Percentiles rank a stretch among this genome's conserved stretches.
phyloP scores from a whole-genome alignment of 2,329 filamentous ascomycete species.

The Fusarium torreyae region DNA sequence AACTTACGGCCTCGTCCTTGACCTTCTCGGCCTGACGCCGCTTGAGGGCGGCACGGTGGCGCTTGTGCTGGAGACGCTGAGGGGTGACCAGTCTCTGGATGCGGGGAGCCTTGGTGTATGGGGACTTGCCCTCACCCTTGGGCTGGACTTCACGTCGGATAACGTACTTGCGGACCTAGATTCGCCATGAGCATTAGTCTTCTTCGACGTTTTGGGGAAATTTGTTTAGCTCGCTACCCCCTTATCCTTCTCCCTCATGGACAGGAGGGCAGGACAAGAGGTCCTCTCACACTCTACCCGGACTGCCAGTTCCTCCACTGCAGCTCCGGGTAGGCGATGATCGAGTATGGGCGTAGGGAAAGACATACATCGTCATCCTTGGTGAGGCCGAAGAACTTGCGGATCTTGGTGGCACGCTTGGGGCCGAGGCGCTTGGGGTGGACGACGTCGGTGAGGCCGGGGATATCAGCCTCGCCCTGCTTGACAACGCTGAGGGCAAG shows the following conservation, averaged over 20 bases:
- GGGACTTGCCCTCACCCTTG: constrained; percentile 96
- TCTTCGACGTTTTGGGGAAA: constrained; percentile 34
- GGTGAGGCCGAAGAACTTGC: constrained; percentile 99
- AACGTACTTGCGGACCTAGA: constrained; percentile 98
- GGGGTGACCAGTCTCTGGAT: constrained; percentile 99
- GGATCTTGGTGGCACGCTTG: constrained; percentile 99
- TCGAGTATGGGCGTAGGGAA: constrained; percentile 67
- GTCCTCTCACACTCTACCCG: constrained; percentile 73
- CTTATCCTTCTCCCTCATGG: constrained; percentile 25
- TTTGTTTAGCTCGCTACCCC: constrained; percentile 45
- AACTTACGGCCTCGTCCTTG: constrained; percentile 98
- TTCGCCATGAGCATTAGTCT: constrained; percentile 58
- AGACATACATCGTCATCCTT: constrained; percentile 99
- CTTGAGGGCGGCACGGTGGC: constrained; percentile 98
- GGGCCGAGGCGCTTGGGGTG: constrained; percentile 99
- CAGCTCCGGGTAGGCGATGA: constrained; percentile 80
- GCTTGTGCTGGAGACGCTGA: constrained; percentile 99
- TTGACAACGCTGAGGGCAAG: constrained; percentile 96
- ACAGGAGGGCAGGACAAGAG: constrained; percentile 37
- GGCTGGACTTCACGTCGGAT: constrained; percentile 98
- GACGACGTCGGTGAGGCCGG: constrained; percentile 96
- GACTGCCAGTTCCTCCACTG: constrained; percentile 61
- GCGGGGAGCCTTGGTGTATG: constrained; percentile 99
- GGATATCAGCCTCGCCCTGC: constrained; percentile 95
- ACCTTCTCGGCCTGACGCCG: constrained; percentile 95